Conservation (phyloP, 2,329 filamentous ascomycete species). For the Pseudocercospora macadamiae region DNA sequence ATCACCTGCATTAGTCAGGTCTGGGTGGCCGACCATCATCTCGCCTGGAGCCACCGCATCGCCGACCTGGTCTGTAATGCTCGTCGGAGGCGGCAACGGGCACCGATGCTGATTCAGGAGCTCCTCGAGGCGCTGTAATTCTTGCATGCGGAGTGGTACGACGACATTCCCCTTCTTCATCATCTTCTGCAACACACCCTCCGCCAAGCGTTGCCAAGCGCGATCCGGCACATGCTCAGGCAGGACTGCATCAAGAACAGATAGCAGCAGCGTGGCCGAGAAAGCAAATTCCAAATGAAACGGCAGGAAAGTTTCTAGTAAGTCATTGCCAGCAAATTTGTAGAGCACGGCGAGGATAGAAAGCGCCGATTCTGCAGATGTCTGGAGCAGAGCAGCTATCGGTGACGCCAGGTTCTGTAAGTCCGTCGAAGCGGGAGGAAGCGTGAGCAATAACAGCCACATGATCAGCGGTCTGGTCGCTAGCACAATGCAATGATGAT, state of each 20-base stretch:
- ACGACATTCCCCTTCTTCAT: conserved; percentile 25
- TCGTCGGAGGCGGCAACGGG: background rate
- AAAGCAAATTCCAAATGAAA: conserved; percentile 31
- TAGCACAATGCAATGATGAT: conserved; percentile 27
- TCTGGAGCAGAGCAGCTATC: conserved; percentile 15
- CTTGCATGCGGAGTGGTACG: conserved; percentile 24
- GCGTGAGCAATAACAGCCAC: conserved; percentile 18
- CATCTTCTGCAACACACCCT: conserved; percentile 29
- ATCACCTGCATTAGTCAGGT: background rate
- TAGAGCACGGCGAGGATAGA: conserved; percentile 13
- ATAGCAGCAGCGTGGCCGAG: conserved; percentile 26
- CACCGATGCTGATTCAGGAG: conserved; percentile 5
- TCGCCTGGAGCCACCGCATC: background rate
- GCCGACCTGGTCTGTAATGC: background rate
- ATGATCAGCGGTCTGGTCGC: conserved; percentile 40
- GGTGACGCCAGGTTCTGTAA: conserved; percentile 17
- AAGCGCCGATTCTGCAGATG: conserved; percentile 15
- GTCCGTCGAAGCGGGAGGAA: conserved; percentile 15
- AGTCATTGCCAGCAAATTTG: conserved; percentile 6
- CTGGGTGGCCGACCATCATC: background rate
- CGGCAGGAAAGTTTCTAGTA: conserved; percentile 27
- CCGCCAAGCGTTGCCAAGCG: conserved; percentile 19
- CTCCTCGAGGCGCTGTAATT: conserved; percentile 25
- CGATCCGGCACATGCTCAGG: conserved; percentile 23
- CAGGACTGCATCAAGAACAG: conserved; percentile 25